Evolutionary conservation across 805 yeast genomes (phyloP).

Genomic region (Schizosaccharomyces cryophilus): DNA sequence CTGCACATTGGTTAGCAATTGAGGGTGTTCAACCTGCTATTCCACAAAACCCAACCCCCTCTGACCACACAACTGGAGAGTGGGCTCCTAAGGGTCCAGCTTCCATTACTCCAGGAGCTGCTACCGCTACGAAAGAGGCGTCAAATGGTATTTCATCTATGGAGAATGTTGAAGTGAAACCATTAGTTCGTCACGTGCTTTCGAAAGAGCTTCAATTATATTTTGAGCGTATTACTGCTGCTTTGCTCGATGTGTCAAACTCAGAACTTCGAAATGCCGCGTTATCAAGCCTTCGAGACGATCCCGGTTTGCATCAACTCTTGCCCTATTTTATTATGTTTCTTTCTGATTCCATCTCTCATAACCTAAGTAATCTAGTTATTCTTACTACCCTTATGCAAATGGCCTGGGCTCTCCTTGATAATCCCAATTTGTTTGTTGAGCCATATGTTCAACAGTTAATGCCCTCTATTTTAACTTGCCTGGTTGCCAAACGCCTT

Average conservation of each 20-base stretch:
- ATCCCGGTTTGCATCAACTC: constrained; percentile 88
- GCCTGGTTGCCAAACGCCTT: constrained; percentile 68
- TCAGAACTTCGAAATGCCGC: constrained; percentile 47
- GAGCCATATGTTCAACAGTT: constrained; percentile 80
- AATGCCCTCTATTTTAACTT: constrained; percentile 87
- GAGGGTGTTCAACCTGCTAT: constrained; percentile 97
- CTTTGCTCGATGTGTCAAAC: constrained; percentile 36
- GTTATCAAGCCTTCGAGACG: constrained; percentile 57
- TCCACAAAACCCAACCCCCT: constrained; percentile 62
- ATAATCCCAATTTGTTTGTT: constrained; percentile 62
- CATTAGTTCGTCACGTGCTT: constrained; percentile 79
- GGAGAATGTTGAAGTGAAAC: constrained; percentile 44
- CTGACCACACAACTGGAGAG: constrained; percentile 5
- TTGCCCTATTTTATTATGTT: constrained; percentile 93
- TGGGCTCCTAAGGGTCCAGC: constrained; percentile 1
- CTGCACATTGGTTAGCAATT: constrained; percentile 68
- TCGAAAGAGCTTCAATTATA: constrained; percentile 85
- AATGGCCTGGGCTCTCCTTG: constrained; percentile 60
- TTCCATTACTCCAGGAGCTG: neutral
- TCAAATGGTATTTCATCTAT: constrained; percentile 28
- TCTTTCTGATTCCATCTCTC: constrained; percentile 78
- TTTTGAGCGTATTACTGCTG: constrained; percentile 71
- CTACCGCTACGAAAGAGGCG: constrained; percentile 12
- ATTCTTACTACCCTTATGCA: constrained; percentile 66
- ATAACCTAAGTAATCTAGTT: constrained; percentile 49